Evolutionary conservation across 495 filamentous ascomycete genomes (phyloP).

Genomic region (Neurospora sp.): DNA sequence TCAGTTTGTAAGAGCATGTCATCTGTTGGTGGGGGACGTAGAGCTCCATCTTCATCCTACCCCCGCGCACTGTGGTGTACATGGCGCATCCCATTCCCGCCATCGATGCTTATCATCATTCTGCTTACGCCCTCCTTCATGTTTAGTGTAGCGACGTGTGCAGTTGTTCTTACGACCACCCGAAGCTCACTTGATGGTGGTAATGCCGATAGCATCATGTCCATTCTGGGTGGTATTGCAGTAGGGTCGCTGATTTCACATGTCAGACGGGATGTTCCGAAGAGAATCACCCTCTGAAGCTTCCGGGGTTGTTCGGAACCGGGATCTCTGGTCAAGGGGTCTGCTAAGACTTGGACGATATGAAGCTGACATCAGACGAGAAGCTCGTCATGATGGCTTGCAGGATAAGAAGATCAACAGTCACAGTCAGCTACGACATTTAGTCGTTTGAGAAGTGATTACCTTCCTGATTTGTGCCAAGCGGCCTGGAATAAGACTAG

Average conservation of each 20-base stretch:
- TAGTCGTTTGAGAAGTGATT: background rate
- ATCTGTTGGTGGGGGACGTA: background rate
- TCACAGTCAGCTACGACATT: background rate
- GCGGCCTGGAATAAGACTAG: background rate
- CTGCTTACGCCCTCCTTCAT: background rate
- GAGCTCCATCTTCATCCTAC: background rate
- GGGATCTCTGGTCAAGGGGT: background rate
- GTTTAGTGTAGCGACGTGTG: background rate
- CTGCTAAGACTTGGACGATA: background rate
- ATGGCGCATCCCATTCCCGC: too few relatives aligned
- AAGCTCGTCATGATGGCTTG: background rate
- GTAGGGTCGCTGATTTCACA: background rate
- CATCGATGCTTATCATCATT: background rate
- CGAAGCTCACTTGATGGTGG: background rate
- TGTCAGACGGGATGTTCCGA: background rate
- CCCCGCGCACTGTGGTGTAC: background rate
- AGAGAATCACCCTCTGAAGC: background rate
- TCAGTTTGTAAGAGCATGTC: background rate
- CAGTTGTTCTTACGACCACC: background rate
- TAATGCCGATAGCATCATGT: background rate
- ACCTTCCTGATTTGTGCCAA: background rate
- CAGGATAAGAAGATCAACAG: background rate
- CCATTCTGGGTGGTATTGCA: background rate
- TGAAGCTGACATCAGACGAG: background rate
- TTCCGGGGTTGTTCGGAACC: background rate